These are phyloP conservation scores for Stygiomarasmius scandens DNA, from an alignment of 1,284 basidiomycete species.

Conservation along the genomic window DNA sequence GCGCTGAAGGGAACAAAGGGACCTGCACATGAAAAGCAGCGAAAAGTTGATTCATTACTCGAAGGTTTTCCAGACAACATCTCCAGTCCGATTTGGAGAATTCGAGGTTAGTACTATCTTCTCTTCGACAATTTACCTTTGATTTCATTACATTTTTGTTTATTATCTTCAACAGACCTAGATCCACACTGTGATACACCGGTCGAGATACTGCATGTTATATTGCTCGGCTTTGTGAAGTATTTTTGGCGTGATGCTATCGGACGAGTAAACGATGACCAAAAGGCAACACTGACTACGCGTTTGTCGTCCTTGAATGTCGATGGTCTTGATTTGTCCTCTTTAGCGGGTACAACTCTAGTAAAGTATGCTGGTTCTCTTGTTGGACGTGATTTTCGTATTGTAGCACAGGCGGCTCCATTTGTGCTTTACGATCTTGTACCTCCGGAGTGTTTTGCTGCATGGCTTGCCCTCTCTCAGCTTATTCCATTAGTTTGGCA, in stretches of 20 bases:
- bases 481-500: conserved; percentile 16
- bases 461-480: conserved; percentile 19
- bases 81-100: conserved; percentile 11
- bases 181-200: conserved; percentile 36
- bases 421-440: conserved; percentile 16
- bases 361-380: conserved; percentile 19
- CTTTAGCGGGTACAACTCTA: conserved; percentile 8
- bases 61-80: conserved; percentile 4
- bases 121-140: background rate
- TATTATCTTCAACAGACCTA: conserved; percentile 23
- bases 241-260: conserved; percentile 22
- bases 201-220: conserved; percentile 38
- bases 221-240: conserved; percentile 38
- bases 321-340: background rate
- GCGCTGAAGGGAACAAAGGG: background rate
- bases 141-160: background rate
- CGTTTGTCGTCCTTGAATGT: background rate
- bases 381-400: conserved; percentile 19
- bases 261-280: background rate
- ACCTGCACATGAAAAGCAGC: background rate
- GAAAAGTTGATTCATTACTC: background rate
- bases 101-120: background rate
- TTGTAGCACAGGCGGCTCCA: conserved; percentile 16
- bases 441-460: background rate
- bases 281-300: background rate